A percentile compares a stretch with the other conserved stretches of the same genome.
Conservation (phyloP, 495 filamentous ascomycete genomes). For the Lasiosphaeria ovina region DNA sequence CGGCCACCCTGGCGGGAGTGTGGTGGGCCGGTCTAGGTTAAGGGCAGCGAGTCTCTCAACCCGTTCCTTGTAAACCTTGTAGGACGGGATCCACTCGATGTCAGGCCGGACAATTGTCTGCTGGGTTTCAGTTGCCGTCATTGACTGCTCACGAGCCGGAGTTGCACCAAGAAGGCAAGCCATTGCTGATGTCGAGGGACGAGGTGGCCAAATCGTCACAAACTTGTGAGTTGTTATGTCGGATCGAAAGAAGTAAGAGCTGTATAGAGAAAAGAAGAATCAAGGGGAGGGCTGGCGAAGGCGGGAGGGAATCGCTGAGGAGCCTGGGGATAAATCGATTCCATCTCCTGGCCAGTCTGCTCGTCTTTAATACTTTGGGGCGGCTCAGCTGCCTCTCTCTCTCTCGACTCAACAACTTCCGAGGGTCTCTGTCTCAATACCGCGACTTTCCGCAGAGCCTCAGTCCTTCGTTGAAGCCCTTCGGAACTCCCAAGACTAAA, state of each 20-base stretch:
- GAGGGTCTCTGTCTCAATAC: neutral
- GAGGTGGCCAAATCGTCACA: neutral
- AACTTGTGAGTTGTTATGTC: neutral
- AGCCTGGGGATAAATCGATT: too few species aligned
- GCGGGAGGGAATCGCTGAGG: too few species aligned
- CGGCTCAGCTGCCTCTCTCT: neutral
- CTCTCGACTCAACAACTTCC: neutral
- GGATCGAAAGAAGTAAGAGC: neutral
- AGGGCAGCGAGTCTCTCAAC: conserved; percentile 23
- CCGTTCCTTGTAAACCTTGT: conserved; percentile 30
- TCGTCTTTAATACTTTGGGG: conserved; percentile 3
- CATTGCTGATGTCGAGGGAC: neutral
- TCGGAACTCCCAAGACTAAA: neutral
- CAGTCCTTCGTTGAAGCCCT: neutral
- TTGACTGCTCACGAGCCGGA: neutral
- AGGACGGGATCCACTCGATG: conserved; percentile 31
- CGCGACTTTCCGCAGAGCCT: conserved; percentile 21
- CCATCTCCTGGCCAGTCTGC: neutral
- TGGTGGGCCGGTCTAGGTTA: conserved; percentile 25
- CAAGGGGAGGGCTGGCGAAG: too few species aligned
- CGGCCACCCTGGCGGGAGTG: conserved; percentile 29
- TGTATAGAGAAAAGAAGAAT: neutral
- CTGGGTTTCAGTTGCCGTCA: neutral
- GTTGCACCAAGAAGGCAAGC: neutral
- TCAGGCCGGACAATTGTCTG: conserved; percentile 20